Percentiles rank a stretch among this genome's conserved stretches.
Evolutionary conservation across 73 alveolate genomes (phyloP).

Genomic region (Effrenium voratum): DNA sequence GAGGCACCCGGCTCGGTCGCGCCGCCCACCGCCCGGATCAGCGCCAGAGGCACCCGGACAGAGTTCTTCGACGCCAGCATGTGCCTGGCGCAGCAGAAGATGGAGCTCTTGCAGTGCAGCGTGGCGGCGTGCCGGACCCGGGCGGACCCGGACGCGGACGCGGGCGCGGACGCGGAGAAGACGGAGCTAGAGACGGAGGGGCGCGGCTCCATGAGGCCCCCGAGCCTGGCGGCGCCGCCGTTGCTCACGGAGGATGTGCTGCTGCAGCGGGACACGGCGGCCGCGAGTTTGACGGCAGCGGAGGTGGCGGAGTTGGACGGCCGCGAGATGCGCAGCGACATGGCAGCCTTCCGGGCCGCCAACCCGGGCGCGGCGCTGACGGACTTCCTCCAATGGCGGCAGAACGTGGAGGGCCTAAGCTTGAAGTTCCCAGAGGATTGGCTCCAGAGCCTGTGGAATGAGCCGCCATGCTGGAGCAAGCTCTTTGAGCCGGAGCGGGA

Average conservation of each 20-base stretch:
- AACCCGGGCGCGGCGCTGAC: not conserved
- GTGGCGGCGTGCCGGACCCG: not conserved
- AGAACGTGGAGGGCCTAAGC: constrained; percentile 6
- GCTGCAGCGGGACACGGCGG: constrained; percentile 67
- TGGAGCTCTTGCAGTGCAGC: constrained; percentile 73
- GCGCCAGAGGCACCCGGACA: constrained; percentile 32
- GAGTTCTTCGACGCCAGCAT: constrained; percentile 78
- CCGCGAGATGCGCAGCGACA: constrained; percentile 63
- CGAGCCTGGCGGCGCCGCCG: not conserved
- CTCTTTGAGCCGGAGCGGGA: constrained; percentile 39
- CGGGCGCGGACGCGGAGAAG: not conserved
- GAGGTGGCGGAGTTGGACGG: constrained; percentile 76
- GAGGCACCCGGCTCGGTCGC: constrained; percentile 38
- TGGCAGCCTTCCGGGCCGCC: constrained; percentile 62
- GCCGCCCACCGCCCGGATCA: constrained; percentile 38
- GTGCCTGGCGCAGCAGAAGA: constrained; percentile 85
- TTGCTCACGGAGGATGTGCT: constrained; percentile 63
- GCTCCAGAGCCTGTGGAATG: constrained; percentile 30
- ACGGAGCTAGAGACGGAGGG: not conserved
- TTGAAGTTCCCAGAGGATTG: not conserved
- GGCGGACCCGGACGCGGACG: not conserved
- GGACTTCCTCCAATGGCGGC: constrained; percentile 18
- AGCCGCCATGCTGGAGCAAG: not conserved
- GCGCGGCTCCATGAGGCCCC: no score
- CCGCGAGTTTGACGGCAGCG: constrained; percentile 16